These are phyloP conservation scores for Phytopythium delawarense DNA, from an alignment of 352 stramenopile species.

Conservation along the genomic window DNA sequence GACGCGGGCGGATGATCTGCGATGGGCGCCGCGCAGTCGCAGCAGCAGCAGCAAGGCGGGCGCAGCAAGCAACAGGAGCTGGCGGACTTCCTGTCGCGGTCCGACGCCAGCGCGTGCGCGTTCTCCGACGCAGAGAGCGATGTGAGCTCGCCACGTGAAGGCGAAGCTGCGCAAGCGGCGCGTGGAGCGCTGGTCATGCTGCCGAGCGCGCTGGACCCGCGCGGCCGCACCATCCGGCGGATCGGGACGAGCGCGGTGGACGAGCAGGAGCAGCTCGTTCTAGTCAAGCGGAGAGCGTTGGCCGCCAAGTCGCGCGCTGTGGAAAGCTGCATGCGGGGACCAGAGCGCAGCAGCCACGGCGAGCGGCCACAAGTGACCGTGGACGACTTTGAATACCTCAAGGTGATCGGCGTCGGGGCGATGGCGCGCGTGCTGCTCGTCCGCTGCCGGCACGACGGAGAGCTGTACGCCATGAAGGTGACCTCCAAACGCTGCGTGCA, in stretches of 20 bases:
- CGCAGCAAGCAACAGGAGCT: conserved; percentile 3
- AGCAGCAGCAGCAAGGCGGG: not conserved
- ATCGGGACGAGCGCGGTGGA: conserved; percentile 48
- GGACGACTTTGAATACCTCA: conserved; percentile 83
- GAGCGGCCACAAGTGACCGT: conserved; percentile 21
- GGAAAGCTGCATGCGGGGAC: conserved; percentile 7
- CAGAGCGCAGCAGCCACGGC: not conserved
- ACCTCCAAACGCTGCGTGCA: conserved; percentile 50
- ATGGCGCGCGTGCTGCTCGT: conserved; percentile 85
- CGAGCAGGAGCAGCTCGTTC: conserved; percentile 42
- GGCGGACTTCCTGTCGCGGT: conserved; percentile 4
- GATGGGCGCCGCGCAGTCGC: conserved; percentile 3
- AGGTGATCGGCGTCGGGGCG: conserved; percentile 85
- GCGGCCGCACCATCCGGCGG: conserved; percentile 43
- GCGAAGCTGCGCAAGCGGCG: conserved; percentile 11
- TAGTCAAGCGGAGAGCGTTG: conserved; percentile 49
- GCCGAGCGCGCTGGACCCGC: conserved; percentile 47
- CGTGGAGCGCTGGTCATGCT: conserved; percentile 40
- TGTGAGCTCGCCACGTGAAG: not conserved
- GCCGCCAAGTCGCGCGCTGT: conserved; percentile 83
- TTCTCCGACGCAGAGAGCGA: conserved; percentile 37
- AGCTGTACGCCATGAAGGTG: conserved; percentile 83
- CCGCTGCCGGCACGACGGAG: conserved; percentile 38
- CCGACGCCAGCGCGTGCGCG: conserved; percentile 1
- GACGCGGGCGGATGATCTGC: not conserved